Evolutionary conservation across 2,329 filamentous ascomycete species (phyloP).

Genomic region (Colletotrichum agaves): DNA sequence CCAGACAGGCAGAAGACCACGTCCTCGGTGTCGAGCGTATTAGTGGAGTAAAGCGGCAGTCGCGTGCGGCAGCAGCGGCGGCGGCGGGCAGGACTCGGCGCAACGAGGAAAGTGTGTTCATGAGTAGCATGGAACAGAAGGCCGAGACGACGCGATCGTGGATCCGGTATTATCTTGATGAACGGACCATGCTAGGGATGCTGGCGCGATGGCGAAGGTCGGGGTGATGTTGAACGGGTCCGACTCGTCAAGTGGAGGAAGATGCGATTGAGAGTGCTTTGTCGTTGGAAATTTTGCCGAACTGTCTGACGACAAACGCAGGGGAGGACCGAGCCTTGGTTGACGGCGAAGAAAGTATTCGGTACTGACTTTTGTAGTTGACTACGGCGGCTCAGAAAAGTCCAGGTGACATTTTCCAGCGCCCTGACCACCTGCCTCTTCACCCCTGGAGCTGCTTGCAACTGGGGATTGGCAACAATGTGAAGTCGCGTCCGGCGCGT

Average conservation of each 20-base stretch:
- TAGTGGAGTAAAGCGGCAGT: slow-evolving; percentile 44
- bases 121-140: slow-evolving; percentile 55
- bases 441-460: slow-evolving; percentile 20
- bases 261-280: slow-evolving; percentile 38
- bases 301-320: slow-evolving; percentile 40
- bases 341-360: slow-evolving; percentile 38
- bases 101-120: slow-evolving; percentile 54
- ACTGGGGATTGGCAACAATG: slow-evolving; percentile 23
- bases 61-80: slow-evolving; percentile 55
- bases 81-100: slow-evolving; percentile 51
- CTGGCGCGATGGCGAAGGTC: slow-evolving; percentile 52
- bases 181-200: slow-evolving; percentile 53
- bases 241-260: slow-evolving; percentile 35
- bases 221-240: slow-evolving; percentile 40
- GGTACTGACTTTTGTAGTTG: slow-evolving; percentile 35
- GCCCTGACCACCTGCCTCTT: slow-evolving; percentile 24
- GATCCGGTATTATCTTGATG: slow-evolving; percentile 55
- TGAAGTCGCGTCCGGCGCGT: slow-evolving; percentile 38
- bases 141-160: slow-evolving; percentile 54
- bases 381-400: neutral
- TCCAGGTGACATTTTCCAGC: neutral
- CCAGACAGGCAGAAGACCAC: slow-evolving; percentile 35
- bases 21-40: slow-evolving; percentile 31
- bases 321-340: slow-evolving; percentile 37
- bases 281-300: slow-evolving; percentile 50